Base-by-base conservation (phyloP, 805 yeast species). In the Tetrapisispora namnaoensis region DNA sequence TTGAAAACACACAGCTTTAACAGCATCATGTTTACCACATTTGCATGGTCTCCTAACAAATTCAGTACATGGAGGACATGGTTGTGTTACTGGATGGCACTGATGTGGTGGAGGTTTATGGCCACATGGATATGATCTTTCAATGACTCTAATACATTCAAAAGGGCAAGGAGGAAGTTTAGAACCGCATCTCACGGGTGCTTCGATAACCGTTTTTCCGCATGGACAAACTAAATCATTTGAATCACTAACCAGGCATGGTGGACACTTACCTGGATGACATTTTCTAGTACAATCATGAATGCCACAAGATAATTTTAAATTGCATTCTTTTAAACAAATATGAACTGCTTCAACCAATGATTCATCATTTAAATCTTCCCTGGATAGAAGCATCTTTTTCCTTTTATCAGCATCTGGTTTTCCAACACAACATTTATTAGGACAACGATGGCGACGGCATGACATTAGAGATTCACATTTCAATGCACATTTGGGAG, bases 151-250 rank as follows among this genome's bases (percentile, higher is more conserved):
- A 3, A 70, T 65, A 64, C 96, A 87, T 52, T 77, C 88, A 51
- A 77, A 74, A 22, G 70, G 71, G 66, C 96, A 87, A 11, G 72
- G 73, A 4, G 83, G 83, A 34, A 85, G 61, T 42, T 66, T 71
- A 0, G 86, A 78, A 14, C 95, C 95, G 68, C 96, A 87, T 54
- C 95, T 70, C 10, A 86, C 87, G 0, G 96, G 96, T 0, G 95
- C 95, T 20, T 73, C 75, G 6, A 87, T 72, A 3, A 84, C 75
- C 0, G 95, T 87, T 53, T 75, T 72, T 2, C 95, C 95, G 70
- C 96, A 87, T 44, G 82, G 75, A 60, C 96, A 87, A 2, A 79
- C 76, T 55, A 85, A 68, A 61, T 87, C 95, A 18, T 85, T 87
- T 38, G 81, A 77, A n/a, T 84, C 75, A 5, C 91, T 82, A 58